A percentile compares a stretch with the other conserved stretches of the same genome.
These are phyloP conservation scores for Adenanthera pavonina DNA, from an alignment of 306 rosid species.

Conservation along the genomic window DNA sequence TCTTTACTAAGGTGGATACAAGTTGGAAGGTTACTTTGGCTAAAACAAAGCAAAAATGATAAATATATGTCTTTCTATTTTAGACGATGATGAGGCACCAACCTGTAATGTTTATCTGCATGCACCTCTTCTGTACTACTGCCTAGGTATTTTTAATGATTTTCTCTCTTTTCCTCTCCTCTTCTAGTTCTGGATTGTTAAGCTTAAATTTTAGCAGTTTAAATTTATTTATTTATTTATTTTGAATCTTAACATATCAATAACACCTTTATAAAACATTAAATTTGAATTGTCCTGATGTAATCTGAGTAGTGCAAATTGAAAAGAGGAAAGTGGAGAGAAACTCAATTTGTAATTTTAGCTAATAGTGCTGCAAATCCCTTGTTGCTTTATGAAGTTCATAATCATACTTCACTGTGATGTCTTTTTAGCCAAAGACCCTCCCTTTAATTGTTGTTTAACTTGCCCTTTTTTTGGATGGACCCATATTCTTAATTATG, in stretches of 20 bases:
- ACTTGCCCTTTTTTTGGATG: slow-evolving; percentile 1
- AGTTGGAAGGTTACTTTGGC: slow-evolving; percentile 6
- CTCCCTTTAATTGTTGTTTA: neutral
- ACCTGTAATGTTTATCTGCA: slow-evolving; percentile 6
- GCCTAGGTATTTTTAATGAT: no score
- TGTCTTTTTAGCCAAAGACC: neutral
- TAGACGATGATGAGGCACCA: slow-evolving; percentile 14
- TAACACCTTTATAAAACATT: no score
- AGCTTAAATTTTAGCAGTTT: no score
- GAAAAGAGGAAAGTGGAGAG: no score
- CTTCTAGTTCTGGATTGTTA: no score
- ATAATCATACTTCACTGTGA: neutral
- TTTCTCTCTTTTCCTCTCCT: no score
- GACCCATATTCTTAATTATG: neutral
- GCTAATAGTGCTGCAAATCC: neutral
- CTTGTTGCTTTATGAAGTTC: slow-evolving; percentile 10
- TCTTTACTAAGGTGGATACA: neutral
- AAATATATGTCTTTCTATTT: neutral
- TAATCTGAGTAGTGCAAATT: no score
- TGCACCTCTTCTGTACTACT: slow-evolving; percentile 1
- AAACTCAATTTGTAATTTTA: no score
- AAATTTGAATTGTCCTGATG: no score
- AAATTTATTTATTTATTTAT: no score
- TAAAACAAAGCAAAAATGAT: neutral
- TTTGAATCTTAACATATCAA: no score